Conservation (phyloP, 352 stramenopile genomes). For the Nannochloropsis limnetica region DNA sequence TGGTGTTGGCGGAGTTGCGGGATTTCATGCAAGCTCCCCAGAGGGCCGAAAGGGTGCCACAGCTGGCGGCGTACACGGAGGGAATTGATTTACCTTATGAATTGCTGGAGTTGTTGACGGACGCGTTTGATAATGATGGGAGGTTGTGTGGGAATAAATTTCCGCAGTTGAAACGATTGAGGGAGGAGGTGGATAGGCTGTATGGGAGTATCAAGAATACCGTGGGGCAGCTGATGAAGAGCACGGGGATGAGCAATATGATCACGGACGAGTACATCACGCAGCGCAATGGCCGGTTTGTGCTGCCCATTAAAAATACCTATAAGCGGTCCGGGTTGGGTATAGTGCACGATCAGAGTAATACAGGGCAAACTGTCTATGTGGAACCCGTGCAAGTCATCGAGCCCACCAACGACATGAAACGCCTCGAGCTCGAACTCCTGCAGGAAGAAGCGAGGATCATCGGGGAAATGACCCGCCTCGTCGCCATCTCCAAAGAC, state of each 20-base stretch:
- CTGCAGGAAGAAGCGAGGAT: constrained; percentile 50
- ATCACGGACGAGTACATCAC: constrained; percentile 46
- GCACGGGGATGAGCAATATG: constrained; percentile 44
- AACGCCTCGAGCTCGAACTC: constrained; percentile 43
- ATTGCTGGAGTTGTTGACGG: constrained; percentile 25
- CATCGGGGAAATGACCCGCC: constrained; percentile 48
- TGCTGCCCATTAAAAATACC: constrained; percentile 49
- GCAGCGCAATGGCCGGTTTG: constrained; percentile 49
- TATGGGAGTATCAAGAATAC: constrained; percentile 35
- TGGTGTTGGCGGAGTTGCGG: neutral
- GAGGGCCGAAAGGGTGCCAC: neutral
- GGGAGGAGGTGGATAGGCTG: constrained; percentile 7
- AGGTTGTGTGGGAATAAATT: constrained; percentile 38
- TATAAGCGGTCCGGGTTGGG: constrained; percentile 50
- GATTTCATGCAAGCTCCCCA: constrained; percentile 17
- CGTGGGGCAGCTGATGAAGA: constrained; percentile 36
- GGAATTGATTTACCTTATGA: constrained; percentile 25
- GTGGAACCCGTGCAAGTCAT: constrained; percentile 52
- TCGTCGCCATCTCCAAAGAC: constrained; percentile 25
- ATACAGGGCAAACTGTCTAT: constrained; percentile 53
- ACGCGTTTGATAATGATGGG: constrained; percentile 39
- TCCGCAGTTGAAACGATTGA: constrained; percentile 33
- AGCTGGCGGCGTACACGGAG: neutral
- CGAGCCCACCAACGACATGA: constrained; percentile 52
- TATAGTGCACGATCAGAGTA: constrained; percentile 51